Conservation (phyloP, 2,329 filamentous ascomycete genomes). For the Aspergillus ochraceoroseus region DNA sequence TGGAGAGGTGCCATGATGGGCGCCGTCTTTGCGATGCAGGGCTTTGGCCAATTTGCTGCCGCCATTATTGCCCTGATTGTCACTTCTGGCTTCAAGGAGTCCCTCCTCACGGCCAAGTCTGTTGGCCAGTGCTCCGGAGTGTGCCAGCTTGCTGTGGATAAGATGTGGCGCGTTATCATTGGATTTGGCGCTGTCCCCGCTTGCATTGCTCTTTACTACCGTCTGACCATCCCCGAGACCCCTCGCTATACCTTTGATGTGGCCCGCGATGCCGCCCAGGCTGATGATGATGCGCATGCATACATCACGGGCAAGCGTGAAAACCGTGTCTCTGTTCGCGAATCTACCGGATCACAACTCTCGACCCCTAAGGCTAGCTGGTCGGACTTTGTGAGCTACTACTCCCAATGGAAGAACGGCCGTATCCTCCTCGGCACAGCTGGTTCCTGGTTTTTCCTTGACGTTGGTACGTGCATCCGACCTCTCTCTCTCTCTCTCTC, state of each 20-base stretch:
- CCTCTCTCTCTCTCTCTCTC: background rate
- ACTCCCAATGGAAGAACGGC: conserved; percentile 64
- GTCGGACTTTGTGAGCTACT: conserved; percentile 66
- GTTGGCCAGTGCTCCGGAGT: conserved; percentile 56
- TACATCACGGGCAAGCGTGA: conserved; percentile 64
- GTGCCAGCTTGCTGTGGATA: conserved; percentile 70
- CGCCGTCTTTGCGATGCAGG: conserved; percentile 81
- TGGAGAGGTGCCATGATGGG: conserved; percentile 86
- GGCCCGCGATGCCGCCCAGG: conserved; percentile 68
- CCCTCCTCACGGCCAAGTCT: conserved; percentile 51
- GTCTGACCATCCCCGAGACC: conserved; percentile 81
- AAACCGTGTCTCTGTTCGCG: conserved; percentile 55
- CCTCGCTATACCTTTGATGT: conserved; percentile 85
- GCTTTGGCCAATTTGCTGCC: conserved; percentile 71
- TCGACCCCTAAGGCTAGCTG: conserved; percentile 66
- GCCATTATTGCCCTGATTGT: conserved; percentile 72
- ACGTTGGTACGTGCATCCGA: conserved; percentile 53
- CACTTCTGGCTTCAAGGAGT: conserved; percentile 64
- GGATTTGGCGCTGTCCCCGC: conserved; percentile 76
- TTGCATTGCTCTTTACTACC: conserved; percentile 77
- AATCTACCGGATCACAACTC: conserved; percentile 52
- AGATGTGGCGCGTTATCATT: conserved; percentile 80
- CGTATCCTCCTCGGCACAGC: conserved; percentile 72
- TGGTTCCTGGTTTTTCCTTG: conserved; percentile 78
- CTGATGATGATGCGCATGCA: conserved; percentile 65